Percentiles rank a stretch among this genome's conserved stretches.
Evolutionary conservation across 352 stramenopile species (phyloP).

Genomic region (Globisporangium takayamanum): DNA sequence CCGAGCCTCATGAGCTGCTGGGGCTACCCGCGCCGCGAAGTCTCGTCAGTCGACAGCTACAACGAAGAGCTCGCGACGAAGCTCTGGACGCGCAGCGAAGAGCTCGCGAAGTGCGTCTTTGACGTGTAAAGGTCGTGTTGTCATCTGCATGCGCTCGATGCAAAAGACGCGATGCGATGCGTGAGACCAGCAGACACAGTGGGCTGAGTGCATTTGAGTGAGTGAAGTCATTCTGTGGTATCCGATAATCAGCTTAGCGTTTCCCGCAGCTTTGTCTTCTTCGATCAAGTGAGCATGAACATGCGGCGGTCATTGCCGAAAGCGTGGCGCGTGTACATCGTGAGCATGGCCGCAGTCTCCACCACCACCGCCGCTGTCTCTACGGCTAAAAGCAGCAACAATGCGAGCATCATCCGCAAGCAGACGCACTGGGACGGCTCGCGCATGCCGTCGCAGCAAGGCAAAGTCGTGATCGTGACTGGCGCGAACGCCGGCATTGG

Average conservation of each 20-base stretch:
- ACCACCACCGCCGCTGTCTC: no score
- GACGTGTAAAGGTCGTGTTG: slow-evolving; percentile 18
- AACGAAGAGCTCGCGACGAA: slow-evolving; percentile 7
- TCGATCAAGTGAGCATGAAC: no score
- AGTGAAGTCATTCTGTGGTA: no score
- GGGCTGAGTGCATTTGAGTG: no score
- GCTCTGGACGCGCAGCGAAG: slow-evolving; percentile 14
- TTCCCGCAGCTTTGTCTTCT: no score
- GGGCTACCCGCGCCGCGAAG: slow-evolving; percentile 13
- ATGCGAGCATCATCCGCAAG: neutral
- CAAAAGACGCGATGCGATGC: no score
- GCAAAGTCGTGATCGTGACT: slow-evolving; percentile 77
- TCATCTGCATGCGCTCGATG: no score
- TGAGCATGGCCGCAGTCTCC: neutral
- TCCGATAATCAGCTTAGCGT: no score
- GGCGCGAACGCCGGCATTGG: slow-evolving; percentile 82
- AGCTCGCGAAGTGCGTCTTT: slow-evolving; percentile 10
- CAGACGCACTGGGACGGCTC: slow-evolving; percentile 16
- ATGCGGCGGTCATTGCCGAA: no score
- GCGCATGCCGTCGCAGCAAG: slow-evolving; percentile 26
- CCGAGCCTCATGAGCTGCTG: neutral
- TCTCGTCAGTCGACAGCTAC: slow-evolving; percentile 12
- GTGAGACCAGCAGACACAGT: no score
- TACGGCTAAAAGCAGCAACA: neutral
- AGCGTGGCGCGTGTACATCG: neutral